Base-by-base conservation (phyloP, 2,329 filamentous ascomycete genomes). In the Cryphonectria parasitica region DNA sequence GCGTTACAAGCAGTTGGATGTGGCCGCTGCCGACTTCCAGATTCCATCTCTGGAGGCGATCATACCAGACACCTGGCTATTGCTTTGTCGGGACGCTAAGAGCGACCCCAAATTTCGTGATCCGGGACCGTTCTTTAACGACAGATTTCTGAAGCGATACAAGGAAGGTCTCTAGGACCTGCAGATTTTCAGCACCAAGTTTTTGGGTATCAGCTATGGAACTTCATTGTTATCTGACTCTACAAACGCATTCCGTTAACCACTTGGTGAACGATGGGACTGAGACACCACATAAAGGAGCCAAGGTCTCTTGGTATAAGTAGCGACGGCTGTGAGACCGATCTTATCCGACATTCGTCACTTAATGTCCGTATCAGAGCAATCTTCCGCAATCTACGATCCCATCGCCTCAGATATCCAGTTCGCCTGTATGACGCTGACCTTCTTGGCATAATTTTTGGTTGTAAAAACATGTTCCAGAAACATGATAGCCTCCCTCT, bases 401-500 rank as follows among this genome's bases (percentile, higher is more conserved):
- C 65, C 34, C 49, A 72, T 66, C 3, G 83, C 83, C 73, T 88
- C 85, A 0, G 83, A 78, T 22, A 91, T 87, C 89, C 89, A 91
- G 36, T 83, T 80, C 0, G 85, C 86, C 71, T 89, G 86, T 22
- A 91, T 84, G 0, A 84, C 85, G 78, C 87, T 90, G 71, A 91
- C 89, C 77, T 89, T 90, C 77, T 90, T 90, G 0, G 87, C 89
- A 71, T 91, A 91, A 75, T 88, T 91, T 79, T 89, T 90, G 68
- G 85, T 85, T 0, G 89, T 91, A 74, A 87, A 91, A 0, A 91
- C 88, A 73, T 91, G 87, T 73, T 91, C 89, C 13, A 91, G 77
- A 72, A 90, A 91, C 88, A 91, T 89, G 76, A 91, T 90, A 4
- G 88, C 89, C 78, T 90, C 89, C 75, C 84, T 85, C 79, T 90